Evolutionary conservation across 2,329 filamentous ascomycete species (phyloP), one percentile per base, ranked within the genome.

Genomic region (Canariomyces notabilis): DNA sequence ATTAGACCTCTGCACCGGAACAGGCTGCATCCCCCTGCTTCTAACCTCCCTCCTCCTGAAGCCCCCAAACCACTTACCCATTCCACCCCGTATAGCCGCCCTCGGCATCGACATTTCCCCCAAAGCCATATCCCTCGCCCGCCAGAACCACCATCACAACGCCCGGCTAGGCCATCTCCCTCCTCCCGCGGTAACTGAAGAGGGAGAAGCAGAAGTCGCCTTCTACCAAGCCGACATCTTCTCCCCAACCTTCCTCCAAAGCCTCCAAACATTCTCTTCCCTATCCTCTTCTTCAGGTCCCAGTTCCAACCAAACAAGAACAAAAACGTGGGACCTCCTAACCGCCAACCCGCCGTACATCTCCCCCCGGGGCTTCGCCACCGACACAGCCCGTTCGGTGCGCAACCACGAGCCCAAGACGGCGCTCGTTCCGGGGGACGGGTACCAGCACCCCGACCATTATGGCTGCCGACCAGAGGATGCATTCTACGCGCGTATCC

Each of bases 331-430:
- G 59, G 82, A 94, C 51, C 67, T 97, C 4, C 66, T 98, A 1
- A 77, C 93, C 29, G 86, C 86, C 1, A 98, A 98, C 59, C 93
- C 93, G 14, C 93, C 93, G 0, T 97, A 97, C 63, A 83, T 97
- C 41, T 94, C 89, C 2, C 68, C 72, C 0, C 55, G 62, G 32
- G 78, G 77, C 6, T 89, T 87, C 58, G 66, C 73, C 32, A 74
- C 66, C 32, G 77, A 79, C 15, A 89, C 85, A 1, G 72, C 75
- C 1, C 77, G 82, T 20, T 91, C 87, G 11, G 91, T 96, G 22
- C 79, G 89, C 14, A 80, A 80, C 37, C 89, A 81, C 61, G 93
- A 98, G 66, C 93, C 93, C 3, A 78, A 71, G 53, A 67, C 87
- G 11, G 93, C 93, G 0, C 73, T 97, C 12, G 87, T 97, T 8